phyloP scores from a whole-genome alignment of 805 yeast genomes.

The Saturnispora saitoi region DNA sequence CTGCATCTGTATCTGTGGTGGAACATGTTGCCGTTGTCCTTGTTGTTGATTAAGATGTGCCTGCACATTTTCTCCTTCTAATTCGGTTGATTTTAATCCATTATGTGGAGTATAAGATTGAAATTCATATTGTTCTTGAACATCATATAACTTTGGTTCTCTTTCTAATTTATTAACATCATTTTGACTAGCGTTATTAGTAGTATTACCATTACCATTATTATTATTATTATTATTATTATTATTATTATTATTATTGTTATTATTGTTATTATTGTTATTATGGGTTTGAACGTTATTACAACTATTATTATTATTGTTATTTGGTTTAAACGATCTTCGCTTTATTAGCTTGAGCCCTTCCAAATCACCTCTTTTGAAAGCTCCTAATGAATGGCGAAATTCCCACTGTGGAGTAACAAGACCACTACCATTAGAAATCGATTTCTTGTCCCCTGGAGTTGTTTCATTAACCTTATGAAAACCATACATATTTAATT shows the following conservation, averaged over 20 bases:
- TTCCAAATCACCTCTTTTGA: conserved; percentile 74
- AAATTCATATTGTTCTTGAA: not conserved
- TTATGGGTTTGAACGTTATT: conserved; percentile 8
- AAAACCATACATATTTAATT: conserved; percentile 75
- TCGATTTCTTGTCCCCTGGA: not conserved
- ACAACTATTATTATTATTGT: not conserved
- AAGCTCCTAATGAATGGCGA: conserved; percentile 70
- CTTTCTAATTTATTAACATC: not conserved
- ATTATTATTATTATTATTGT: not conserved
- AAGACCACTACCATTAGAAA: not conserved
- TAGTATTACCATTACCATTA: not conserved
- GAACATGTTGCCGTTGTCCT: conserved; percentile 6
- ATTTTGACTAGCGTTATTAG: not conserved
- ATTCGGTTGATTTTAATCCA: not conserved
- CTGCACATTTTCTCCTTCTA: conserved; percentile 2
- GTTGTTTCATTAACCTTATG: conserved; percentile 49
- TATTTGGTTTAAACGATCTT: conserved; percentile 36
- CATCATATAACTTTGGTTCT: not conserved
- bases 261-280: not conserved
- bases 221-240: conserved; percentile 5
- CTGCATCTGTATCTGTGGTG: not conserved
- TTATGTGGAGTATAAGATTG: conserved; percentile 9
- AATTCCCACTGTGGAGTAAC: conserved; percentile 62
- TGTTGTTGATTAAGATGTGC: conserved; percentile 13
- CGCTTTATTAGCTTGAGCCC: conserved; percentile 70